Conservation (phyloP, 306 rosid species). For the Hylodesmum podocarpum region DNA sequence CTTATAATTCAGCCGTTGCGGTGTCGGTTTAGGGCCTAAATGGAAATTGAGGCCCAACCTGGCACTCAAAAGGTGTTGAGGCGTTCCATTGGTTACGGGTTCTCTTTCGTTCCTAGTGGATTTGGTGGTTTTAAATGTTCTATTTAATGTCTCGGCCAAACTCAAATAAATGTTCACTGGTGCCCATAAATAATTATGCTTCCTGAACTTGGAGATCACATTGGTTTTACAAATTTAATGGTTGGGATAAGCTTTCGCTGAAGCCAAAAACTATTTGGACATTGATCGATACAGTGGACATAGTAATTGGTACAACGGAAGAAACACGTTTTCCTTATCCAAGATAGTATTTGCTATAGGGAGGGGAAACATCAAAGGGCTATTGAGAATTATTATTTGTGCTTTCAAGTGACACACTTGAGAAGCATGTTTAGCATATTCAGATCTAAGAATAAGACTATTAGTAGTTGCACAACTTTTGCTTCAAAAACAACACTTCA, state of each 20-base stretch:
- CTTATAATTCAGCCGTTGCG: too few species aligned
- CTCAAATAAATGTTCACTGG: neutral
- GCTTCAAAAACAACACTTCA: slow-evolving; percentile 20
- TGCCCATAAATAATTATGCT: neutral
- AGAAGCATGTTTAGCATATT: neutral
- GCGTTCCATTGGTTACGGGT: too few species aligned
- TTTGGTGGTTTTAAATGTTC: neutral
- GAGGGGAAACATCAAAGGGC: neutral
- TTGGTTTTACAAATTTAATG: neutral
- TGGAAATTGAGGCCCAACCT: too few species aligned
- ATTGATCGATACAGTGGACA: neutral
- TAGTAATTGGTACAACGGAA: neutral
- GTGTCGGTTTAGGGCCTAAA: too few species aligned
- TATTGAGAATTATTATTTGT: neutral
- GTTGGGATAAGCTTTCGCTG: neutral
- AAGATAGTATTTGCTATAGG: neutral
- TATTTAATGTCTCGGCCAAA: neutral
- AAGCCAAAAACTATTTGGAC: neutral
- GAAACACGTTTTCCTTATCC: neutral
- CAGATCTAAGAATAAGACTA: neutral
- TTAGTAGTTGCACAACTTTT: neutral
- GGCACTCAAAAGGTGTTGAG: too few species aligned
- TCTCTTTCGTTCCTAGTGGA: neutral
- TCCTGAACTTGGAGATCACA: neutral
- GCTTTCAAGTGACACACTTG: neutral